Base-by-base conservation (phyloP, 306 rosid species). In the Corylus americana region DNA sequence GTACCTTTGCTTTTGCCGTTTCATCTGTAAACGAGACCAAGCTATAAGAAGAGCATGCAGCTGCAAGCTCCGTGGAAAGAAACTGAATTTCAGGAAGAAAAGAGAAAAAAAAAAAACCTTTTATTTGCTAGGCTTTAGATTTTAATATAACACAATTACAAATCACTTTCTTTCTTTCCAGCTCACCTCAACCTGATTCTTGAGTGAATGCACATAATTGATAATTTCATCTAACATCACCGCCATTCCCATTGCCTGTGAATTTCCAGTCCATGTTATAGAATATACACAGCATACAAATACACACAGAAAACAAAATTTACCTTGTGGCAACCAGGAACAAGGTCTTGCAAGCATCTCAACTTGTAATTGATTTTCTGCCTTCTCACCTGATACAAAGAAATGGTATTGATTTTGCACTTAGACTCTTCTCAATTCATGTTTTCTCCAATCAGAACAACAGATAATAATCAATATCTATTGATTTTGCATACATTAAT, bases 301-400 rank as follows among this genome's bases (percentile, higher is more conserved):
- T 5, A 9, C 48, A 48, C 35, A 13, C 71, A 45, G 16, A 11
- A 7, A n/a, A 57, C 1, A 25, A 18, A 25, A 50, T 39, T 27
- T 45, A 84, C 87, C 84, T 79, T 76, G 27, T 76, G 73, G 53
- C 87, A 84, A n/a, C 87, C 87, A 53, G 84, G 87, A 71, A 84
- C 77, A 29, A 84, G 71, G 55, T 71, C 80, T 75, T 84, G 81
- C 55, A 84, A 67, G 68, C 72, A 59, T 37, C 79, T 84, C 58
- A 84, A 27, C 77, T 79, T 84, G 77, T 16, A 51, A 50, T 71
- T 84, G 37, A 84, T 84, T 62, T 53, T 84, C 74, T 84, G 83
- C 25, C 87, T 76, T 79, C 87, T 79, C 80, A 79, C 87, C 87
- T 84, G 81, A 66, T 53, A 42, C 8, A 18, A 45, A 16, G 16